A percentile compares a stretch with the other conserved stretches of the same genome.
Conservation (phyloP, 768 basidiomycete genomes). For the Holtermannia corniformis region DNA sequence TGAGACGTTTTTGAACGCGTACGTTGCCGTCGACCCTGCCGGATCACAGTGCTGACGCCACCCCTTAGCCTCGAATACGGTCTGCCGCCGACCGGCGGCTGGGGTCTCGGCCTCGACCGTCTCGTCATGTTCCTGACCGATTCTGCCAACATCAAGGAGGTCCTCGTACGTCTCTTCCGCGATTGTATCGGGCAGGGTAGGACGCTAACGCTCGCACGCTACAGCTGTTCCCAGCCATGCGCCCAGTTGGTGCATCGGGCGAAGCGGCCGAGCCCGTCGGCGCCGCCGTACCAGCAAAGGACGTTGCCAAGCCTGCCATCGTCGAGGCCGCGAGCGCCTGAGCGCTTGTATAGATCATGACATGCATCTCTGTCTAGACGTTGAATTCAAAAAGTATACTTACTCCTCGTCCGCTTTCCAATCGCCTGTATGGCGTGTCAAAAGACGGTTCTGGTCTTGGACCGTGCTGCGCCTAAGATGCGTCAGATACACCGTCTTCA, state of each 20-base stretch:
- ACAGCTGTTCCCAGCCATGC: constrained; percentile 87
- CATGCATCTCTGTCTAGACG: too few relatives aligned
- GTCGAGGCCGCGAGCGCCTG: background rate
- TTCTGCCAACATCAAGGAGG: constrained; percentile 96
- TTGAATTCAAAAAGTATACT: too few relatives aligned
- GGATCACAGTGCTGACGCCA: background rate
- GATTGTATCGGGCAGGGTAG: too few relatives aligned
- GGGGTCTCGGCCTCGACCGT: constrained; percentile 92
- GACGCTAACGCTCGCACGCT: background rate
- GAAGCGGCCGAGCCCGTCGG: background rate
- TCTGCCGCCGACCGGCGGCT: constrained; percentile 93
- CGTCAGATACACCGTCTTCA: too few relatives aligned
- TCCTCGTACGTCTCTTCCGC: constrained; percentile 45
- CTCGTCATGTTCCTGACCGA: constrained; percentile 98
- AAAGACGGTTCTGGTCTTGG: too few relatives aligned
- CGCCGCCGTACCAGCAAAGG: background rate
- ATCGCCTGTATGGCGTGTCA: too few relatives aligned
- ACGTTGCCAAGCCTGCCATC: background rate
- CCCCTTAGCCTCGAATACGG: constrained; percentile 79
- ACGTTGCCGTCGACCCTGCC: constrained; percentile 38
- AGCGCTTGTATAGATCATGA: background rate
- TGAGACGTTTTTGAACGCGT: constrained; percentile 92
- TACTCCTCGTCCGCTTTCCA: too few relatives aligned
- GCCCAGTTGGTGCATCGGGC: constrained; percentile 49
- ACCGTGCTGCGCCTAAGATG: too few relatives aligned